A percentile compares a stretch with the other conserved stretches of the same genome.
Evolutionary conservation across 1,284 basidiomycete genomes (phyloP).

Genomic region (Boletus semigastroideus): DNA sequence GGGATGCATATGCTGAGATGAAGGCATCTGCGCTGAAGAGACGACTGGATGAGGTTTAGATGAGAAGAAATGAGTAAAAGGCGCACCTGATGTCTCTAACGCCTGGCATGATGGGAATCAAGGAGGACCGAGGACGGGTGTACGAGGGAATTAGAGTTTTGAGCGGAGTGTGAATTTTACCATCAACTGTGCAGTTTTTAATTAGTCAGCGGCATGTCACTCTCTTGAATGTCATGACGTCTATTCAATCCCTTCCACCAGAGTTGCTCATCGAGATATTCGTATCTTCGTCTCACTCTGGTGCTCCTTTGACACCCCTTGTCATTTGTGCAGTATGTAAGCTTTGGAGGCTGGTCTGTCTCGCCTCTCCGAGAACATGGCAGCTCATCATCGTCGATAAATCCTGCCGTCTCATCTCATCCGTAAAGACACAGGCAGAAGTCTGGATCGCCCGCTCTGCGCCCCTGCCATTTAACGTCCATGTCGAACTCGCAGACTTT

Average conservation of each 20-base stretch:
- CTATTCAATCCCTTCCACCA: conserved; percentile 45
- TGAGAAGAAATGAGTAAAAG: background rate
- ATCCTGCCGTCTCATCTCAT: conserved; percentile 30
- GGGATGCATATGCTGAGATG: conserved; percentile 89
- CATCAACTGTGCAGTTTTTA: conserved; percentile 45
- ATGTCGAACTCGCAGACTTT: conserved; percentile 47
- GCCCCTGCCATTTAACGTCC: conserved; percentile 54
- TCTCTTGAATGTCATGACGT: background rate
- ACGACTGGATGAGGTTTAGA: no score
- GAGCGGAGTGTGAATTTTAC: conserved; percentile 34
- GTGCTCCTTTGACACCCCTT: conserved; percentile 46
- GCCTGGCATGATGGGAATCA: conserved; percentile 74
- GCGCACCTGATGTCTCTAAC: conserved; percentile 88
- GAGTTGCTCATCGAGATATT: conserved; percentile 68
- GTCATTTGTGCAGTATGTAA: conserved; percentile 51
- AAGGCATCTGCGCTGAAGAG: conserved; percentile 78
- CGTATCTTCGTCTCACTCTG: conserved; percentile 39
- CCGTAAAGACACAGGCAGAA: conserved; percentile 46
- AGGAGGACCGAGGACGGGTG: conserved; percentile 39
- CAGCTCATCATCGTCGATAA: conserved; percentile 53
- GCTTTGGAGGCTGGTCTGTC: conserved; percentile 52
- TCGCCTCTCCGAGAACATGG: conserved; percentile 58
- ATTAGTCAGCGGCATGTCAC: conserved; percentile 36
- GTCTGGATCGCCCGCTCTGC: conserved; percentile 54
- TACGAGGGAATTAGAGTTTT: conserved; percentile 40